Evolutionary conservation across 768 basidiomycete species (phyloP).

Genomic region (Termitomyces sp.): DNA sequence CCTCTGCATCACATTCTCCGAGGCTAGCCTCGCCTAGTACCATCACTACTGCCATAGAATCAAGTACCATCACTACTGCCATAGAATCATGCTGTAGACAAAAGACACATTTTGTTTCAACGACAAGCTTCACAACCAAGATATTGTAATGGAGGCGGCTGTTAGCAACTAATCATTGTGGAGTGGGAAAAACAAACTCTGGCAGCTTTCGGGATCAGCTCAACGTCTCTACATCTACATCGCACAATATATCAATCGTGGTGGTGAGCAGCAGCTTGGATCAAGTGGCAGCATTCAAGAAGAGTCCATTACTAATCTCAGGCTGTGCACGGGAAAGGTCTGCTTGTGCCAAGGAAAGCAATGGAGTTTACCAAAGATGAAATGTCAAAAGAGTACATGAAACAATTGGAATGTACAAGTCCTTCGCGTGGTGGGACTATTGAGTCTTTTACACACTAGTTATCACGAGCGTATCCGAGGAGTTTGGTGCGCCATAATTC

Average conservation of each 20-base stretch:
- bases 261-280: not conserved
- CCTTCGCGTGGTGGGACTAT: too few relatives aligned
- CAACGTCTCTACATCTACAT: not conserved
- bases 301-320: not conserved
- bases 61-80: too few relatives aligned
- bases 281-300: not conserved
- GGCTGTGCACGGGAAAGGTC: too few relatives aligned
- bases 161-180: not conserved
- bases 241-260: not conserved
- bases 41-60: too few relatives aligned
- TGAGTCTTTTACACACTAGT: too few relatives aligned
- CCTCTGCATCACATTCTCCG: not conserved
- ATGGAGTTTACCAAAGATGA: not conserved
- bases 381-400: not conserved
- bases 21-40: too few relatives aligned
- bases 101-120: not conserved
- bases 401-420: not conserved
- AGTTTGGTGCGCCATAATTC: not conserved
- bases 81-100: not conserved
- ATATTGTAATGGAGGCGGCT: not conserved
- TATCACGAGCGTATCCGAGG: not conserved
- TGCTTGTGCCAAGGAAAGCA: too few relatives aligned
- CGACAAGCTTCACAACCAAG: not conserved
- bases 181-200: not conserved
- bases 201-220: not conserved